Percentiles rank a stretch among this genome's conserved stretches.
phyloP scores from a whole-genome alignment of 345 rosid species.

The Moricandia moricandioides region DNA sequence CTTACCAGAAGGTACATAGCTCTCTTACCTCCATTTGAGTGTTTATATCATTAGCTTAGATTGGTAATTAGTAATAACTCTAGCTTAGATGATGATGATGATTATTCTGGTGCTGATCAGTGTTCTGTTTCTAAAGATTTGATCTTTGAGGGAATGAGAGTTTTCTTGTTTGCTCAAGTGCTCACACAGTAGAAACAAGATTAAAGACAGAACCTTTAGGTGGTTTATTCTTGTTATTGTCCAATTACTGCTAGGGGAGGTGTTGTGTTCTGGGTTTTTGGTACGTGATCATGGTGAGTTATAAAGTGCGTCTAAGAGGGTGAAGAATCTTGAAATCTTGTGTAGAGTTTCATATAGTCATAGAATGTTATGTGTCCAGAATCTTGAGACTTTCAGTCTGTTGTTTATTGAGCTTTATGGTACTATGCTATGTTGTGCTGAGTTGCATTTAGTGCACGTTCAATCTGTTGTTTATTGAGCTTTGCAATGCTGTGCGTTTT shows the following conservation, averaged over 20 bases:
- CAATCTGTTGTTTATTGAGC: neutral
- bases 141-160: slow-evolving; percentile 6
- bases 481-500: neutral
- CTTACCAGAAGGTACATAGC: slow-evolving; percentile 67
- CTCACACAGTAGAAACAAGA: neutral
- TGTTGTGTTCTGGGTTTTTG: too few relatives aligned
- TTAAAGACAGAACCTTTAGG: neutral
- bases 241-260: neutral
- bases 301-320: too few relatives aligned
- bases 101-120: neutral
- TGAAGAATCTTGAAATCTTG: too few relatives aligned
- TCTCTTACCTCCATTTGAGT: neutral
- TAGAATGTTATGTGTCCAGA: too few relatives aligned
- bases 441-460: neutral
- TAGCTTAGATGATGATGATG: neutral
- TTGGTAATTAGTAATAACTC: neutral
- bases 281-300: too few relatives aligned
- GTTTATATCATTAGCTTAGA: neutral
- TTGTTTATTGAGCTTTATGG: neutral
- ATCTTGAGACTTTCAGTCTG: neutral
- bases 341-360: too few relatives aligned
- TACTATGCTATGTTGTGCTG: neutral
- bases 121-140: neutral
- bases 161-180: neutral
- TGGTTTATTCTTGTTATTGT: neutral